Evolutionary conservation across 441 rosid species (phyloP).

Genomic region (Cnidoscolus chayamansa): DNA sequence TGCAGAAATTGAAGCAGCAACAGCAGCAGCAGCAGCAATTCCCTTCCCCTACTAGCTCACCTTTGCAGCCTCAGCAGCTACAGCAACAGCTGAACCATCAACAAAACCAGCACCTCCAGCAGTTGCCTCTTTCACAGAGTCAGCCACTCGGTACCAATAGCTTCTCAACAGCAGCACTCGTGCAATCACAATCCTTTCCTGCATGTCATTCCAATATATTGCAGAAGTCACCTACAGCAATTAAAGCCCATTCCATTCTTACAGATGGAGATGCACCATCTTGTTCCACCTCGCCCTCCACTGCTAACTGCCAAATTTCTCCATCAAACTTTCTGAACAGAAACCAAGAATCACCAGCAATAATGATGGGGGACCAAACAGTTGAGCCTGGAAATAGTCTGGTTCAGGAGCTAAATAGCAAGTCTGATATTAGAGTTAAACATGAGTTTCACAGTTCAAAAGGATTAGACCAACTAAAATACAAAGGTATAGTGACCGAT

Average conservation of each 20-base stretch:
- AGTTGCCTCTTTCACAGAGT: conserved; percentile 51
- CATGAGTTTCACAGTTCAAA: conserved; percentile 55
- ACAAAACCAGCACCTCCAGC: conserved; percentile 61
- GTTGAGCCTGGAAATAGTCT: conserved; percentile 55
- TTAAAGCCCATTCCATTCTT: conserved; percentile 60
- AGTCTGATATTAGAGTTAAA: conserved; percentile 53
- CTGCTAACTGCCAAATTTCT: conserved; percentile 76
- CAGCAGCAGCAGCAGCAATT: conserved; percentile 62
- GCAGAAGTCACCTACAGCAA: conserved; percentile 47
- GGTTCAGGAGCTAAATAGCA: conserved; percentile 65
- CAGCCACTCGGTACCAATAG: conserved; percentile 52
- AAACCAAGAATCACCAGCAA: conserved; percentile 59
- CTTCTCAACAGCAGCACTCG: conserved; percentile 50
- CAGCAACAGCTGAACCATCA: conserved; percentile 51
- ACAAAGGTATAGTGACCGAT: conserved; percentile 59
- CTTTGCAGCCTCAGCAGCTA: conserved; percentile 57
- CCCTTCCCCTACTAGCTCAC: conserved; percentile 46
- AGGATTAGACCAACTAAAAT: conserved; percentile 57
- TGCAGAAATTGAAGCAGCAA: conserved; percentile 53
- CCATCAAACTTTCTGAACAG: conserved; percentile 60
- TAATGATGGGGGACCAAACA: conserved; percentile 47
- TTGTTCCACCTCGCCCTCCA: conserved; percentile 90
- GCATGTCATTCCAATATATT: conserved; percentile 48
- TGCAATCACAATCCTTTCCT: conserved; percentile 51
- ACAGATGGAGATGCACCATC: conserved; percentile 92